Percentiles rank a stretch among this genome's conserved stretches.
phyloP scores from a whole-genome alignment of 176 grass and related monocot genomes.

The Saccharum officinarum region DNA sequence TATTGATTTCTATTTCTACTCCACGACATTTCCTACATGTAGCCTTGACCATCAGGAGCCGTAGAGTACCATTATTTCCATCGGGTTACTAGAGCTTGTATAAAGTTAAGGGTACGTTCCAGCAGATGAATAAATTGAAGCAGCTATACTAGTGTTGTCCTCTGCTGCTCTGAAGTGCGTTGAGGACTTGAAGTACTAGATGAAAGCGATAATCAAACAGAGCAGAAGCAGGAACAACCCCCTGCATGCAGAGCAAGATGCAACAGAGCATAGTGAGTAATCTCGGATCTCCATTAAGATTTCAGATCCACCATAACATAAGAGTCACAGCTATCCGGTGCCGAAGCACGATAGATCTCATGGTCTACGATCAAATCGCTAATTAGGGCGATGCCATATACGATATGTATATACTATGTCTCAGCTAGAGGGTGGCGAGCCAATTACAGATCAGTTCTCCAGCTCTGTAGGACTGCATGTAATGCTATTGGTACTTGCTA shows the following conservation, averaged over 20 bases:
- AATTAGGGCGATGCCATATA: not conserved
- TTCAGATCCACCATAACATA: not conserved
- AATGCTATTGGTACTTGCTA: not conserved
- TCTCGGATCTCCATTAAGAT: conserved; percentile 1
- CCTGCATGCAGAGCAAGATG: too few relatives aligned
- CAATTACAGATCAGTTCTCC: conserved; percentile 25
- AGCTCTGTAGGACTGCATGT: not conserved
- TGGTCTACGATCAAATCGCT: not conserved
- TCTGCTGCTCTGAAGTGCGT: not conserved
- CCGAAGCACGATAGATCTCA: not conserved
- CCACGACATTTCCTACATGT: not conserved
- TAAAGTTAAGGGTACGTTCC: not conserved
- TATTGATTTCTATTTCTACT: not conserved
- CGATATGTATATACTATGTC: not conserved
- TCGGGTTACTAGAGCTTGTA: not conserved
- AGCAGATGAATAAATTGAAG: not conserved
- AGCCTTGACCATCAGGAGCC: not conserved
- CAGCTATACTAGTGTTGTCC: not conserved
- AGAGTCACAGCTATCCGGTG: not conserved
- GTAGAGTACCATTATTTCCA: not conserved
- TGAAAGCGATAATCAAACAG: not conserved
- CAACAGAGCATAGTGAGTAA: not conserved
- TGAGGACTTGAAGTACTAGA: not conserved
- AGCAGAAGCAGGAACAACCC: not conserved
- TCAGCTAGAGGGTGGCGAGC: conserved; percentile 1